Conservation (phyloP, 2,329 filamentous ascomycete species). For the Lachnellula cervina region DNA sequence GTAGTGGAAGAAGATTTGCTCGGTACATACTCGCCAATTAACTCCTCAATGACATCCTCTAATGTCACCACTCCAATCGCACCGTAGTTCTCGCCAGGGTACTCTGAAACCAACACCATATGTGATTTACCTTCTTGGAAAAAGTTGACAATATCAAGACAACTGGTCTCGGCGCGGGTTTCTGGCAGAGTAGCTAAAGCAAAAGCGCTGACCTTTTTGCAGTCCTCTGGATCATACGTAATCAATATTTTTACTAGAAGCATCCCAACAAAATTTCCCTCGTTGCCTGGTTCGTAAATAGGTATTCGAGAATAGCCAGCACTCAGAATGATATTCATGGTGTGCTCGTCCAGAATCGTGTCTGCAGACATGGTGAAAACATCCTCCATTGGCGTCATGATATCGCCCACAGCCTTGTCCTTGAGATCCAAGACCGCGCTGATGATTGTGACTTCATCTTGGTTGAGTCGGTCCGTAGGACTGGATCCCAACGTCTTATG, state of each 20-base stretch:
- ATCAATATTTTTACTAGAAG: conserved; percentile 97
- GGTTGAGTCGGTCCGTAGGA: conserved; percentile 80
- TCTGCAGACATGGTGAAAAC: conserved; percentile 97
- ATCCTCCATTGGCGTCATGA: conserved; percentile 98
- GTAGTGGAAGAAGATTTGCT: not conserved
- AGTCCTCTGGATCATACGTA: conserved; percentile 95
- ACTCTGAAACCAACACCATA: conserved; percentile 93
- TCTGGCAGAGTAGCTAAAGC: conserved; percentile 90
- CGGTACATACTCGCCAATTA: conserved; percentile 87
- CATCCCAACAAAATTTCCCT: conserved; percentile 92
- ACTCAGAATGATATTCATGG: conserved; percentile 89
- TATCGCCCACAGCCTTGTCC: conserved; percentile 87
- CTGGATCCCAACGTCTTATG: conserved; percentile 87
- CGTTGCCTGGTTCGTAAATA: conserved; percentile 81
- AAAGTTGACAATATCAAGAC: conserved; percentile 97
- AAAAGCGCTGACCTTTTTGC: conserved; percentile 81
- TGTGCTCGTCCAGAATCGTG: conserved; percentile 84
- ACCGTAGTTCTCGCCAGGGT: conserved; percentile 83
- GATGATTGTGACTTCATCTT: conserved; percentile 98
- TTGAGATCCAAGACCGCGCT: conserved; percentile 94
- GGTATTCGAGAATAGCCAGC: conserved; percentile 95
- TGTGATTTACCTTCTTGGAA: conserved; percentile 99
- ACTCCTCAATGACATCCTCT: conserved; percentile 96
- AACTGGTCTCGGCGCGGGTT: conserved; percentile 91
- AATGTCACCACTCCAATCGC: conserved; percentile 91